Evolutionary conservation across 1,284 basidiomycete genomes (phyloP), one percentile per base, ranked within the genome.

Genomic region (Trametes pubescens): DNA sequence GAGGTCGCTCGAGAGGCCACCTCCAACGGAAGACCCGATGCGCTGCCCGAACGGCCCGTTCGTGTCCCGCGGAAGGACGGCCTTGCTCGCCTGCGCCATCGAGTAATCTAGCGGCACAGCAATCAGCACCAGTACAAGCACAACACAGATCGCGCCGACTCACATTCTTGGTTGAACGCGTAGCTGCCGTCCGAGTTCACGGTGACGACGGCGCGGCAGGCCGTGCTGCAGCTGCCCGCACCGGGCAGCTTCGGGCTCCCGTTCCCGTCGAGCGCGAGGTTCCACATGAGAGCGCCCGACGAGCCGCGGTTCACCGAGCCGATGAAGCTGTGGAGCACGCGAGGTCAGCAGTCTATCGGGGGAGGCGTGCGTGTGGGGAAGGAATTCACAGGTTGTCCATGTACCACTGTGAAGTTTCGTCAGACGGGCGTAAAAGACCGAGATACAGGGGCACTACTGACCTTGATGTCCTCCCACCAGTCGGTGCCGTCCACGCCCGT

Each of bases 391-490:
- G 5, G 66, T 90, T 89, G 65, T 90, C 84, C 82, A 91, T 87
- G 70, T 90, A 88, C 90, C 88, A 91, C 88, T 89, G 68, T 26
- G 35, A 4, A 37, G 7, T 7, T 4, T 6, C n/a, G 11, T 21
- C 4, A 11, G 34, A 52, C 16, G 7, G 26, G 22, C 21, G 21
- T 24, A 13, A n/a, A 13, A 32, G 14, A 14, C 11, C 32, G 6
- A 21, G 22, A 16, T 7, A 9, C 13, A 34, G 26, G 29, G 8
- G 29, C 32, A 13, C 55, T 51, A 70, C 69, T n/a, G 68, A 86
- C 89, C 82, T 91, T 91, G 75, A 91, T 88, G 68, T 92, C 88
- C 60, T 76, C 79, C 90, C 90, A 92, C 89, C 90, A 92, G 73
- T 92, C 89, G 21, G 83, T 84, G 40, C 82, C 82, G 51, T 81